Evolutionary conservation across 106 monocot genomes (phyloP), one percentile per base, ranked within the genome.

Genomic region (Dendrobium nobile): DNA sequence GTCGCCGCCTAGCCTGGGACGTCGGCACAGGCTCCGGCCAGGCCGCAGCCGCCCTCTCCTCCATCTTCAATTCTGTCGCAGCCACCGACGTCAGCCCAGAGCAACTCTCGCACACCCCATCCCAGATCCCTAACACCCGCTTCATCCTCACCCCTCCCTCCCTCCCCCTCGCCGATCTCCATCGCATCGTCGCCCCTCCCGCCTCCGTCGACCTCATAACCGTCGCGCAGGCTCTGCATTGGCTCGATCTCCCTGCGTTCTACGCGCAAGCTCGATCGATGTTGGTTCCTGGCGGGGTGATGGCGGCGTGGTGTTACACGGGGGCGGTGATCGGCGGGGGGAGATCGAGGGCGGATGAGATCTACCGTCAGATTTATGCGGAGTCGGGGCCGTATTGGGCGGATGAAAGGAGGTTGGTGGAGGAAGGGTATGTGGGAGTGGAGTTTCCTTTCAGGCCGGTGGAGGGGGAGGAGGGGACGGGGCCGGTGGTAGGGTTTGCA

Each of bases 1-100:
- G 33, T 22, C 86, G 78, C 84, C 64, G 77, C 75, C 88, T 93
- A 22, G 93, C 83, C 4, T 96, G 96, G 96, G 96, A 96, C 72
- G 96, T 89, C 70, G 93, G 88, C 85, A 96, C 96, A 79, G 96
- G 91, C 42, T 93, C 77, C 87, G 96, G 96, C 54, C 93, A 96
- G 79, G 93, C 93, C 27, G 91, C 91, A 13, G 82, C 70, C 45
- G 19, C 56, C 41, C 59, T 48, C 56, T 48, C 75, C 81, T 10
- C 72, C 54, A 67, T 86, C 68, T 93, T 88, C 85, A 84, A 91
- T 17, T 26, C 68, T 6, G 91, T 96, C 17, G 77, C 89, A 13
- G 96, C 81, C 31, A 93, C 93, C 15, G 93, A 92, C 84, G 77
- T 85, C 11, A 96, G 96, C 86, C 56, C 26, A 28, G 67, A 88